Conservation (phyloP, 2,329 filamentous ascomycete species). For the Colletotrichum destructivum region DNA sequence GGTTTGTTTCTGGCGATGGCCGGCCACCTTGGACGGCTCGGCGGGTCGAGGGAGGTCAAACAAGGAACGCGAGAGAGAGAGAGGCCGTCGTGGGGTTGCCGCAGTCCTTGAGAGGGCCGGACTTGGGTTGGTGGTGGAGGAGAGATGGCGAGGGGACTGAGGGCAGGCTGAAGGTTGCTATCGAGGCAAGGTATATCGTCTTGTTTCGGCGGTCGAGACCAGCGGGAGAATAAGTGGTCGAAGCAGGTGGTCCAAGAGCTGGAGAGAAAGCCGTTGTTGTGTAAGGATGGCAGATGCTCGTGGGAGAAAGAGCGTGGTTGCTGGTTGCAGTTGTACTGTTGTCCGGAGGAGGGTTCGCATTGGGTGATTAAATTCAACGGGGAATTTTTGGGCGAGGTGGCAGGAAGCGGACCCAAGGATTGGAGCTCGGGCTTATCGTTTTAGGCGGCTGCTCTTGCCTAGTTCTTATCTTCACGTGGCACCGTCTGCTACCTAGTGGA, state of each 20-base stretch:
- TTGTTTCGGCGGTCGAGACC: conserved; percentile 16
- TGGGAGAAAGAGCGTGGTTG: conserved; percentile 23
- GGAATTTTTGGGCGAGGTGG: conserved; percentile 42
- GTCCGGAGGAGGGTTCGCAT: conserved; percentile 9
- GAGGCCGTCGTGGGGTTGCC: conserved; percentile 11
- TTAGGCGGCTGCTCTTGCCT: conserved; percentile 19
- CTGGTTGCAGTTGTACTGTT: background rate
- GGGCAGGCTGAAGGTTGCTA: conserved; percentile 6
- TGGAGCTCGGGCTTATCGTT: conserved; percentile 40
- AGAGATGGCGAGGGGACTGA: conserved; percentile 24
- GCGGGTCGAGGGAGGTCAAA: conserved; percentile 7
- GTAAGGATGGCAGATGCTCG: conserved; percentile 8
- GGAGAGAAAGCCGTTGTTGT: background rate
- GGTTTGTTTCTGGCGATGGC: conserved; percentile 16
- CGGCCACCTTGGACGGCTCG: conserved; percentile 34
- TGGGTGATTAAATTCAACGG: conserved; percentile 33
- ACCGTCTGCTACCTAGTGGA: conserved; percentile 12
- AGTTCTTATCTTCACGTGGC: conserved; percentile 40
- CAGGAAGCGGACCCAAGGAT: conserved; percentile 37
- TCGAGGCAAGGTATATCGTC: conserved; percentile 11
- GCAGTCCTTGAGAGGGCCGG: conserved; percentile 22
- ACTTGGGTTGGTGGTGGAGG: background rate
- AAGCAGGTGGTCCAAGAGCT: background rate
- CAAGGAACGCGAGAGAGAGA: conserved; percentile 5
- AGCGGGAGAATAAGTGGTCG: background rate